Evolutionary conservation across 2,329 filamentous ascomycete genomes (phyloP), one percentile per base, ranked within the genome.

Genomic region (Neofusicoccum parvum): DNA sequence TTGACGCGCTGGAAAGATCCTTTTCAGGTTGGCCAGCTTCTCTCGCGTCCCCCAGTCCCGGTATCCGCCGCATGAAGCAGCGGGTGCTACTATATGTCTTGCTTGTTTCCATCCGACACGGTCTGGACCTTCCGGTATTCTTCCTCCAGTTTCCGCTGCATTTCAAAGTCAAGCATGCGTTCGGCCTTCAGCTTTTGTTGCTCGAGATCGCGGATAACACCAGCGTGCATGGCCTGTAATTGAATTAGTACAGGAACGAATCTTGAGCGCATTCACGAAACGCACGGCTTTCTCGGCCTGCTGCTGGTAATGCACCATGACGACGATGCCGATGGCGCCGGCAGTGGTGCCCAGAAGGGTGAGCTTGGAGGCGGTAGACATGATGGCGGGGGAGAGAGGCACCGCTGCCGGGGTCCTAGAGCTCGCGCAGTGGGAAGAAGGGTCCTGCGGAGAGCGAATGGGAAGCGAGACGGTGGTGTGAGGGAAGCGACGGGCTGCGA

Each of bases 161-260:
- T 88, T 69, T 98, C 94, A 74, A 99, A 99, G 76, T 99, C 95
- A 60, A 93, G 87, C 77, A 96, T 92, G 66, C 95, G 89, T 78
- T 99, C 95, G 70, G 87, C 86, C 81, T 97, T 97, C 70, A 97
- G 77, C 51, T 91, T 88, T 76, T 97, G 94, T 75, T 96, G 92
- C 75, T 98, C 94, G 84, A 97, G 91, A 74, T 99, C 95, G 69
- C 94, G 91, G 69, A 98, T 83, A 48, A 99, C 95, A 50, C 95
- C 95, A 70, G 90, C 87, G 75, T 99, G 95, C 95, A 99, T 99
- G 65, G 92, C 91, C 95, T 94, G 68, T 3, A 5, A 37, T 39
- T 20, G 45, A 2, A 27, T 14, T n/a, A 65, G 15, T 46, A 37
- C 15, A 14, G 15, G 6, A 20, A 10, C 34, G 6, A 10, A 15